Conservation (phyloP, 1,284 basidiomycete species). For the Cryptococcus hybrid region DNA sequence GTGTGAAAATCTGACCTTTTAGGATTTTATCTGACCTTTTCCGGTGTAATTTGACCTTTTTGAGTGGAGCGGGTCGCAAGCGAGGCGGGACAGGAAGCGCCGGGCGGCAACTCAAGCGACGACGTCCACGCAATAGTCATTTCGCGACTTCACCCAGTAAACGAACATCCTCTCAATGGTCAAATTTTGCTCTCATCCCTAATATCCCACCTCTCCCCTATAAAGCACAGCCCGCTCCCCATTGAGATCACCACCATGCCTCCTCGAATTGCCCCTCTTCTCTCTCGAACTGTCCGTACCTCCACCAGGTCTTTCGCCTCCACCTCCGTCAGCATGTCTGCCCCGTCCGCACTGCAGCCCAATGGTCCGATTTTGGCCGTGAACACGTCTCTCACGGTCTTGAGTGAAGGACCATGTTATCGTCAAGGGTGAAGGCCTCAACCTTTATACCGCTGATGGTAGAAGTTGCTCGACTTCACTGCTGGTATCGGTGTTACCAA, state of each 20-base stretch:
- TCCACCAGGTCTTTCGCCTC: not conserved
- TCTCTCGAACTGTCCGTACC: not conserved
- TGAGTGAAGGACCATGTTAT: constrained; percentile 61
- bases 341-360: constrained; percentile 18
- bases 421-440: constrained; percentile 72
- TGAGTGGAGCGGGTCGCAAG: no score
- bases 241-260: not conserved
- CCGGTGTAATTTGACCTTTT: not conserved
- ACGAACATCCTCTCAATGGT: no score
- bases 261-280: not conserved
- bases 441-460: constrained; percentile 63
- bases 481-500: constrained; percentile 62
- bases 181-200: no score
- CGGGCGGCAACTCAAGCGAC: no score
- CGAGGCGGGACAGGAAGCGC: no score
- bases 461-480: constrained; percentile 75
- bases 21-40: constrained; percentile 1
- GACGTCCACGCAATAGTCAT: no score
- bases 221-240: not conserved
- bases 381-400: constrained; percentile 41
- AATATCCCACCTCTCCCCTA: no score
- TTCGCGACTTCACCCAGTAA: no score
- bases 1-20: no score
- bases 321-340: constrained; percentile 20
- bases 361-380: constrained; percentile 37